These are phyloP conservation scores for Eucalyptus shirleyi DNA, from an alignment of 345 rosid species.

Conservation along the genomic window DNA sequence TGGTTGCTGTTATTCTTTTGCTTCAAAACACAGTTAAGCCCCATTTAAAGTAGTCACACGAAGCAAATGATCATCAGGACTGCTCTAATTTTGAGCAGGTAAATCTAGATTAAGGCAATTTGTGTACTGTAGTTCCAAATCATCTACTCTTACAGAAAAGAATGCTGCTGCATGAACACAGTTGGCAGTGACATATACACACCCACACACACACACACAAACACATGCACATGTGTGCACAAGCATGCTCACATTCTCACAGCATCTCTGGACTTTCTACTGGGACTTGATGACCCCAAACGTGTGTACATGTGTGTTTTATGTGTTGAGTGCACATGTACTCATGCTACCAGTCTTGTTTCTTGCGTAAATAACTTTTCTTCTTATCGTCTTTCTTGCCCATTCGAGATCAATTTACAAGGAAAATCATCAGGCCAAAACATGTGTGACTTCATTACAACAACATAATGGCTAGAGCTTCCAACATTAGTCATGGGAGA, in stretches of 20 bases:
- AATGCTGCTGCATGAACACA: neutral
- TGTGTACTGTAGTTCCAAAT: neutral
- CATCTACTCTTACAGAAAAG: neutral
- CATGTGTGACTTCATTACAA: neutral
- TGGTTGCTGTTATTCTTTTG: neutral
- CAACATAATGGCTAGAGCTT: neutral
- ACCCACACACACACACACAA: neutral
- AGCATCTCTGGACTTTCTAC: neutral
- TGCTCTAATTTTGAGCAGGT: neutral
- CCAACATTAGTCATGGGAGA: neutral
- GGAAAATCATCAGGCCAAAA: neutral
- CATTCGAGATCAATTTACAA: neutral
- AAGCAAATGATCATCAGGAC: neutral
- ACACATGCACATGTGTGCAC: neutral
- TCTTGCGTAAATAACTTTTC: neutral
- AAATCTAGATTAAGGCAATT: neutral
- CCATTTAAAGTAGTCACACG: neutral
- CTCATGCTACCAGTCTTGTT: neutral
- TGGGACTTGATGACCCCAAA: neutral
- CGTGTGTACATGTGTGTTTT: neutral
- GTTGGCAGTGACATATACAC: neutral
- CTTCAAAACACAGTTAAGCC: neutral
- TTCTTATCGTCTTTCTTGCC: neutral
- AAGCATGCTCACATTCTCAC: neutral
- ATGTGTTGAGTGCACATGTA: neutral